These are phyloP conservation scores for Barnettozyma siamensis DNA, from an alignment of 805 yeast genomes.

Conservation along the genomic window DNA sequence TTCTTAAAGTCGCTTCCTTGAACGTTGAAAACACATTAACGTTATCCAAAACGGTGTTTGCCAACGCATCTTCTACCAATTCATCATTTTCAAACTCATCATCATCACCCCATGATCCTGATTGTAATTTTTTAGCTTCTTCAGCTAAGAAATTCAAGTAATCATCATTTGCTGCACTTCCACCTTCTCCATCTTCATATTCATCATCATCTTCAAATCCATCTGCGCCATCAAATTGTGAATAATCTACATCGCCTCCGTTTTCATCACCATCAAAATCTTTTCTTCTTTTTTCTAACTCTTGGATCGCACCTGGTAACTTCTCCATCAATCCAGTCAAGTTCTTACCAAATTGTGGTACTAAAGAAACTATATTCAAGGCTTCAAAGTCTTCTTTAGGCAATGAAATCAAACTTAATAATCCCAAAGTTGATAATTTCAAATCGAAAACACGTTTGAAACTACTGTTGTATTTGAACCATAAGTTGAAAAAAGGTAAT, in stretches of 20 bases:
- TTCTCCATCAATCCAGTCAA: conserved; percentile 48
- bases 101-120: conserved; percentile 32
- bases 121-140: conserved; percentile 35
- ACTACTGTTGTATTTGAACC: conserved; percentile 54
- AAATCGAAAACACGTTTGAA: conserved; percentile 74
- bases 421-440: conserved; percentile 67
- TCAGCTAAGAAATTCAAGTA: conserved; percentile 43
- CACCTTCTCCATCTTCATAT: conserved; percentile 30
- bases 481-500: conserved; percentile 48
- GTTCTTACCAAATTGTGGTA: conserved; percentile 45
- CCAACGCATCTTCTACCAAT: conserved; percentile 74
- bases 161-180: conserved; percentile 32
- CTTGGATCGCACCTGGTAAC: conserved; percentile 67
- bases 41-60: conserved; percentile 72
- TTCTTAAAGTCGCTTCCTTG: conserved; percentile 43
- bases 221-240: conserved; percentile 13
- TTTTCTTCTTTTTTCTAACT: conserved; percentile 56
- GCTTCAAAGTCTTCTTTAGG: conserved; percentile 25
- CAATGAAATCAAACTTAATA: conserved; percentile 41
- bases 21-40: conserved; percentile 67
- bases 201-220: conserved; percentile 20
- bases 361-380: conserved; percentile 31
- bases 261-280: conserved; percentile 27
- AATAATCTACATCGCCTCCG: conserved; percentile 24
- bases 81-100: conserved; percentile 71